Evolutionary conservation across 257 asterid genomes (phyloP).

Genomic region (Nemophila menziesii): DNA sequence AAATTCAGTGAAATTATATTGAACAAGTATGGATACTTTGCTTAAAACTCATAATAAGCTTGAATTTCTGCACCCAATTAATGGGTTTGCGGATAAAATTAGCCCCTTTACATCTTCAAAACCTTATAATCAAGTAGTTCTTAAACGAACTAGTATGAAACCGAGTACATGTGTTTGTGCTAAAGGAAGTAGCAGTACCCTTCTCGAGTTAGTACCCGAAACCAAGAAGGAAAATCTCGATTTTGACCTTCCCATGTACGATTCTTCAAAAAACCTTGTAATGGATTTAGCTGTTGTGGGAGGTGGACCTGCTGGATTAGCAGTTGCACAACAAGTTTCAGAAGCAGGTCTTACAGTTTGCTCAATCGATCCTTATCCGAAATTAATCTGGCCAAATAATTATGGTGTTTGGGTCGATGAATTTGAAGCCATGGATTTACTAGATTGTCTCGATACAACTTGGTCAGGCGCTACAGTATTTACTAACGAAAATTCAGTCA

Average conservation of each 20-base stretch:
- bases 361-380: slow-evolving; percentile 87
- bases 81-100: slow-evolving; percentile 45
- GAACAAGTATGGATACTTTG: slow-evolving; percentile 50
- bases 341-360: slow-evolving; percentile 93
- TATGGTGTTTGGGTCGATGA: slow-evolving; percentile 99
- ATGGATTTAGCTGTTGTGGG: slow-evolving; percentile 95
- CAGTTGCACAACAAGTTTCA: slow-evolving; percentile 95
- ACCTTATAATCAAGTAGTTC: slow-evolving; percentile 35
- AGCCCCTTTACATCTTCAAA: slow-evolving; percentile 35
- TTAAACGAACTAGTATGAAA: slow-evolving; percentile 27
- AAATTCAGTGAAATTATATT: slow-evolving; percentile 5
- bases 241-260: slow-evolving; percentile 82
- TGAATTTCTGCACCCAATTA: slow-evolving; percentile 51
- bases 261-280: slow-evolving; percentile 50
- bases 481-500: slow-evolving; percentile 44
- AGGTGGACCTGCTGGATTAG: slow-evolving; percentile 98
- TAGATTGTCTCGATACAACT: slow-evolving; percentile 87
- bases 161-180: slow-evolving; percentile 22
- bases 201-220: slow-evolving; percentile 88
- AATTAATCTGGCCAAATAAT: slow-evolving; percentile 88
- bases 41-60: slow-evolving; percentile 69
- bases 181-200: slow-evolving; percentile 52
- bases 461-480: slow-evolving; percentile 87
- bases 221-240: slow-evolving; percentile 86
- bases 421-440: slow-evolving; percentile 93